Percentiles rank a stretch among this genome's conserved stretches.
phyloP scores from a whole-genome alignment of 352 stramenopile species.

The Phytopythium delawarense region DNA sequence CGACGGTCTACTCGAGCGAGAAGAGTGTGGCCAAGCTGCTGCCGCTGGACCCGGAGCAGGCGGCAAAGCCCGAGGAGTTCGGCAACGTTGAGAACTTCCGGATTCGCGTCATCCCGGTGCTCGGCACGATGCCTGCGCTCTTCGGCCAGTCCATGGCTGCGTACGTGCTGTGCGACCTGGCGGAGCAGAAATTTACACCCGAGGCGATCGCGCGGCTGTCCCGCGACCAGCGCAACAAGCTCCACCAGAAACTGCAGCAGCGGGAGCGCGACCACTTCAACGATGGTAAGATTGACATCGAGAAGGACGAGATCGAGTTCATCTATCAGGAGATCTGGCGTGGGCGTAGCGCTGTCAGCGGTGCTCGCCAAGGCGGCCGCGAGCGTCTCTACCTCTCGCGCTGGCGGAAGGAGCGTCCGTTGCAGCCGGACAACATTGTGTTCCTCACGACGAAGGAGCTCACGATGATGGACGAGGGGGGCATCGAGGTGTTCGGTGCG shows the following conservation, averaged over 20 bases:
- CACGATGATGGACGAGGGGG: conserved; percentile 46
- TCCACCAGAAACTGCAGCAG: conserved; percentile 79
- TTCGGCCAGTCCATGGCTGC: conserved; percentile 97
- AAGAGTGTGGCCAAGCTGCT: conserved; percentile 95
- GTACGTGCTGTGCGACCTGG: conserved; percentile 93
- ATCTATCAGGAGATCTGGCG: conserved; percentile 86
- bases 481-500: conserved; percentile 62
- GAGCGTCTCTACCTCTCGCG: conserved; percentile 82
- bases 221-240: conserved; percentile 83
- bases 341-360: conserved; percentile 66
- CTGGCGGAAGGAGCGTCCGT: conserved; percentile 63
- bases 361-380: conserved; percentile 62
- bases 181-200: conserved; percentile 84
- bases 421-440: conserved; percentile 83
- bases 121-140: conserved; percentile 94
- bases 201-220: conserved; percentile 66
- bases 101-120: conserved; percentile 94
- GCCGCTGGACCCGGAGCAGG: conserved; percentile 92
- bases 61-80: conserved; percentile 88
- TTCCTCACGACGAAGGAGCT: conserved; percentile 85
- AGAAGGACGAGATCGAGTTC: conserved; percentile 88
- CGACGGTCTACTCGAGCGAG: conserved; percentile 93
- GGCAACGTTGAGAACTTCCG: conserved; percentile 96
- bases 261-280: conserved; percentile 65
- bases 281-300: conserved; percentile 51